Percentiles rank a stretch among this genome's conserved stretches.
These are phyloP conservation scores for Coemansia sp. DNA, from an alignment of 192 early-diverging fungal species.

Conservation along the genomic window DNA sequence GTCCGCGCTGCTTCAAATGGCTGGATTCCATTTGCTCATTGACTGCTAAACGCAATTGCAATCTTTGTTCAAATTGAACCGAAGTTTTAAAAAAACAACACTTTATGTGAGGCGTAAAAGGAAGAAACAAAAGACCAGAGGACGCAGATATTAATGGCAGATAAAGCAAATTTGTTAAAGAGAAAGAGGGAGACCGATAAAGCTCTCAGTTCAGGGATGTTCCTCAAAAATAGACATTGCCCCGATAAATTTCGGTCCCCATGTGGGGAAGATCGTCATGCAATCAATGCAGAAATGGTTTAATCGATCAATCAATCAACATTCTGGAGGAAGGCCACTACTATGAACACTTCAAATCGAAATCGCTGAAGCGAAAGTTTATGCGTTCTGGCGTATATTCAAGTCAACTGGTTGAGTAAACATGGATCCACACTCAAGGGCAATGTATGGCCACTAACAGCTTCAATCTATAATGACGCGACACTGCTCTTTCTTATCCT, in stretches of 20 bases:
- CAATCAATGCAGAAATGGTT: neutral
- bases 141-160: too few relatives aligned
- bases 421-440: too few relatives aligned
- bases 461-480: neutral
- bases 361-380: too few relatives aligned
- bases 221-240: neutral
- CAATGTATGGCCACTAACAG: neutral
- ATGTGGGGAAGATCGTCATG: neutral
- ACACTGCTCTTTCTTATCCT: neutral
- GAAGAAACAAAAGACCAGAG: neutral
- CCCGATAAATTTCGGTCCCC: too few relatives aligned
- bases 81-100: neutral
- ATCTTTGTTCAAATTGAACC: neutral
- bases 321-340: too few relatives aligned
- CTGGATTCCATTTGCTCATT: slow-evolving; percentile 41
- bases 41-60: neutral
- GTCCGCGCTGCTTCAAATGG: slow-evolving; percentile 48
- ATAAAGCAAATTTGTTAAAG: neutral
- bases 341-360: too few relatives aligned
- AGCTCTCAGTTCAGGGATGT: too few relatives aligned
- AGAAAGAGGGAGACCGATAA: neutral
- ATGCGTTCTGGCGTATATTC: too few relatives aligned
- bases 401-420: too few relatives aligned
- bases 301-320: neutral
- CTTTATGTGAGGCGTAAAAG: neutral